Evolutionary conservation across 371 early-diverging fungal species (phyloP), one percentile per base, ranked within the genome.

Genomic region (Lichtheimia ornata): DNA sequence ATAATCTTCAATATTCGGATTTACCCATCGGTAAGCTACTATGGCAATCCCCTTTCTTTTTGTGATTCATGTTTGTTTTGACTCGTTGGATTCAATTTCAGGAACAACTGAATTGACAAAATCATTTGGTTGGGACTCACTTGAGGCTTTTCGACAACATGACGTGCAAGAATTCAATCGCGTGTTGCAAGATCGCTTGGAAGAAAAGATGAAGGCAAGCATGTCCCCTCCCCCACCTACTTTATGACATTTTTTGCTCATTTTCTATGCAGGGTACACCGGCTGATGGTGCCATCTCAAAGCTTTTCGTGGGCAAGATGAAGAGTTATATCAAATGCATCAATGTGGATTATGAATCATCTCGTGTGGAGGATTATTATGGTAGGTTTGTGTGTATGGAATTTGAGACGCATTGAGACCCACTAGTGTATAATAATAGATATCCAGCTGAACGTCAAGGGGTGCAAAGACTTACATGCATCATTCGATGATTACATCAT

Each of bases 81-180:
- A 35, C 35, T 35, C 35, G 11, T 35, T 35, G 6, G 35, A 9
- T 35, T 9, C 2, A 6, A 35, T n/a, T 7, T 5, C 35, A 69
- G 88, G 86, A n/a, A 98, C 98, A 2, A 93, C 85, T 5, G 98
- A 97, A 69, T 73, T 98, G 61, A 98, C 98, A 40, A 89, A 88
- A 69, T 94, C 95, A 1, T 98, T 98, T 84, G 98, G 98, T 5
- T 98, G 98, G 98, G 93, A 95, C 71, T 88, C 95, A 4, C 60
- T 87, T 53, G 97, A 97, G 52, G 87, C 95, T 14, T 98, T 97
- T 69, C 89, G 89, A 88, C 97, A 98, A 78, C 97, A 97, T 72
- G 98, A 98, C 73, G 94, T 98, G 15, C 97, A 97, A 72, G 97
- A 97, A 72, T 95, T 98, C 66, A 95, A 94, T 77, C 83, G 98